These are phyloP conservation scores for Tuber umbilicatum DNA, from an alignment of 495 filamentous ascomycete genomes.

Conservation along the genomic window DNA sequence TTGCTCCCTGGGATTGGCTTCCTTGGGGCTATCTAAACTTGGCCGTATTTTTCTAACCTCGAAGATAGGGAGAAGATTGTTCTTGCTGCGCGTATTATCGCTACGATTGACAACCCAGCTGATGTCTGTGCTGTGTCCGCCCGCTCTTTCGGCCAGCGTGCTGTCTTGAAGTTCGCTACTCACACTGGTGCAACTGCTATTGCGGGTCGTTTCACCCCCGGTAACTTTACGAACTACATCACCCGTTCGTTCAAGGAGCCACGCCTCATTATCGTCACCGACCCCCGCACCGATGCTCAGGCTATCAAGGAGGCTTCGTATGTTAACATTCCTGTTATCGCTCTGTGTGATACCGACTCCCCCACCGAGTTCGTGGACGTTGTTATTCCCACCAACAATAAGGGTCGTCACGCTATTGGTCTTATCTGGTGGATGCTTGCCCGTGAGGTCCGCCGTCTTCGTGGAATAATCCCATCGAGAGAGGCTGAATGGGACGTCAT, in stretches of 20 bases:
- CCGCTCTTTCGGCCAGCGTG: conserved; percentile 98
- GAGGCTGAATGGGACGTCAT: conserved; percentile 97
- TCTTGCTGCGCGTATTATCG: conserved; percentile 95
- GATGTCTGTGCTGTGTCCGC: conserved; percentile 98
- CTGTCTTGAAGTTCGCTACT: conserved; percentile 96
- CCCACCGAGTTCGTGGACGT: conserved; percentile 99
- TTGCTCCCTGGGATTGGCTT: background rate
- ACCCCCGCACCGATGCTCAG: conserved; percentile 98
- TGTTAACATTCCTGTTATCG: conserved; percentile 99
- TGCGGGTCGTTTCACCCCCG: conserved; percentile 98
- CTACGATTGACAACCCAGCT: conserved; percentile 96
- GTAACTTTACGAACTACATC: conserved; percentile 99
- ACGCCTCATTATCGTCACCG: conserved; percentile 97
- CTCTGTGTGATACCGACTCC: conserved; percentile 97
- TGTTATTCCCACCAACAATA: conserved; percentile 99
- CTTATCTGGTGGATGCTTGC: conserved; percentile 99
- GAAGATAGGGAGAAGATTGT: conserved; percentile 91
- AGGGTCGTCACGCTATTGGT: conserved; percentile 97
- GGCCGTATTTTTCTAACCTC: conserved; percentile 39
- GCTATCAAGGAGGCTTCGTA: conserved; percentile 99
- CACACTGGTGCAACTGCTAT: conserved; percentile 97
- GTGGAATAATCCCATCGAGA: conserved; percentile 86
- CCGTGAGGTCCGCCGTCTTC: conserved; percentile 97
- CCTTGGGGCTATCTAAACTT: conserved; percentile 4
- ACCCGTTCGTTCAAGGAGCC: conserved; percentile 99